Base-by-base conservation (phyloP, 2,329 filamentous ascomycete genomes). In the Scedosporium minutisporum region DNA sequence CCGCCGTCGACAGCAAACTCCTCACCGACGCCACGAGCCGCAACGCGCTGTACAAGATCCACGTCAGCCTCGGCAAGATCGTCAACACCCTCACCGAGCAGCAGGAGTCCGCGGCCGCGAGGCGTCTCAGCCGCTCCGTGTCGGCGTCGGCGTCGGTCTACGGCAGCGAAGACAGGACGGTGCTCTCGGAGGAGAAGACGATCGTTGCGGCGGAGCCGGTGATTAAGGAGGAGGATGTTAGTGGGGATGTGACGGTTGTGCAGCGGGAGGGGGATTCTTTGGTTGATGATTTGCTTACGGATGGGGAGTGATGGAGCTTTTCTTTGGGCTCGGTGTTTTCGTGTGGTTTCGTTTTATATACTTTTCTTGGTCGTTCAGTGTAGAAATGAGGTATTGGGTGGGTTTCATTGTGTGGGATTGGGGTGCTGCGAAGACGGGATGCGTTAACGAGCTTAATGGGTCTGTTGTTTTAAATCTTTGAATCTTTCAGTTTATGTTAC, bases 41-140 rank as follows among this genome's bases (percentile, higher is more conserved):
- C 59, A 89, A 89, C 65, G 81, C 86, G 0, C 75, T 89, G 14
- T 87, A 85, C 76, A 89, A 89, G 72, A 82, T 89, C 61, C 86
- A 89, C 68, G 82, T 88, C 66, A 81, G 78, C 64, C 74, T 89
- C 1, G 85, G 85, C 67, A 88, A 88, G 75, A 87, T 88, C 62
- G 84, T 88, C 66, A 87, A 87, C 68, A 72, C 72, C 38, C 77
- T 87, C 3, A 80, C 81, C 63, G 81, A 80, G 69, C 71, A 70
- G 65, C 71, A 74, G 62, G 71, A 71, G 2, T 67, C 67, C 38
- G 53, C 57, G 48, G 46, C 21, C 51, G 68, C 73, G n/a, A 68
- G 75, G 29, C 74, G 76, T 25, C 76, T 72, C 7, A 81, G 79
- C 67, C 75, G 79, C 33, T 79, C 77, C 61, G 73, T 74, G 14